Evolutionary conservation across 2,329 filamentous ascomycete species (phyloP), one percentile per base, ranked within the genome.

Genomic region (Teratosphaeria zuluensis): DNA sequence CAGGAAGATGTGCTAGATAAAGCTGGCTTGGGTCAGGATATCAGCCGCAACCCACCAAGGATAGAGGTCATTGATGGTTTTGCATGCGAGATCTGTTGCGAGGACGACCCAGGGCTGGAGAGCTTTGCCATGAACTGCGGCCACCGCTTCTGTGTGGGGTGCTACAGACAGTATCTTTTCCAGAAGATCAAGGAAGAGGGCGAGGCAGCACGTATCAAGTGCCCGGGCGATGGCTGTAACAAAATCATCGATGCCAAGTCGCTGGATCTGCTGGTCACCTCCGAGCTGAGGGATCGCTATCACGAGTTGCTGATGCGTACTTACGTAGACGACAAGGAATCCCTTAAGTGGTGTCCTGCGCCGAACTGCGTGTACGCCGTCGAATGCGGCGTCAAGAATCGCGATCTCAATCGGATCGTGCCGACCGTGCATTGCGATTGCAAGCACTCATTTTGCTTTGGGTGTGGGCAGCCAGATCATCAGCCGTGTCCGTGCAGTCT

Each of bases 161-260:
- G 94, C 77, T 99, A 96, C 72, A 82, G 86, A 30, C 91, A 96
- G 56, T 99, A 99, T 69, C 77, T 99, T 30, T 83, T 80, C 1
- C 92, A 95, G 68, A 99, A 99, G 79, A 96, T 99, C 66, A 86
- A 87, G 58, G 91, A 94, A 65, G 94, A 99, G 74, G 94, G 94
- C 42, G 94, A 99, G 74, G 92, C 94, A 1, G 92, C 92, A 28
- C 83, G 92, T 60, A 97, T 99, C 67, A 88, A 96, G 74, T 99
- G 94, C 72, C 92, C 94, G 0, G 86, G 89, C 7, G 88, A 95
- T 61, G 85, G 85, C 35, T 99, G 94, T 75, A 88, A 88, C 68
- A 85, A 90, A 58, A 92, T 97, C 64, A 89, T 99, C 60, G 94
- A 99, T 71, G 89, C 91, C 1, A 89, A 87, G 67, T 94, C 92